Conservation (phyloP, 176 grass and related monocot genomes). For the Aegilops tauschii region DNA sequence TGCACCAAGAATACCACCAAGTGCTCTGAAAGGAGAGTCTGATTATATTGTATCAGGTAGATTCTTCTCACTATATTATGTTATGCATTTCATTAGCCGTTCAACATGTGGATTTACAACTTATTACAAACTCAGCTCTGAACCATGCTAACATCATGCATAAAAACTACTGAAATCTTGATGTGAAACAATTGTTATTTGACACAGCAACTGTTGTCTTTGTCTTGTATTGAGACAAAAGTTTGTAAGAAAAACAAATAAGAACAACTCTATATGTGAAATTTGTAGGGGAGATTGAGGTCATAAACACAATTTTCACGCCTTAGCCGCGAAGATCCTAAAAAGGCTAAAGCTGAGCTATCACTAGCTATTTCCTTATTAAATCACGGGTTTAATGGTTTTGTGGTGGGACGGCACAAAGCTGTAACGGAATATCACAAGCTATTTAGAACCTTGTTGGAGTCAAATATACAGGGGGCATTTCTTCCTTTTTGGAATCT, state of each 20-base stretch:
- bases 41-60: conserved; percentile 82
- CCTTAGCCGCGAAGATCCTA: not conserved
- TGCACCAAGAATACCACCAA: conserved; percentile 72
- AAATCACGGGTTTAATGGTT: not conserved
- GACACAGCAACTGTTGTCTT: not conserved
- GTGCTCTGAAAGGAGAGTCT: conserved; percentile 83
- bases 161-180: conserved; percentile 14
- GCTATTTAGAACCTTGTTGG: too few species aligned
- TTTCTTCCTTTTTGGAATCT: not conserved
- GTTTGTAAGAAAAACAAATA: not conserved
- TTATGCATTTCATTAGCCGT: conserved; percentile 8
- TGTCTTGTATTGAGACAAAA: not conserved
- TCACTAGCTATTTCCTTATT: not conserved
- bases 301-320: not conserved
- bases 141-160: conserved; percentile 6
- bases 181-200: not conserved
- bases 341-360: not conserved
- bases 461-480: not conserved
- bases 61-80: not conserved
- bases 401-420: not conserved
- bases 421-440: too few species aligned
- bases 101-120: not conserved
- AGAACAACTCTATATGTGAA: not conserved
- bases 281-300: not conserved
- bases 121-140: not conserved